Base-by-base conservation (phyloP, 805 yeast genomes). In the Lachancea waltii region DNA sequence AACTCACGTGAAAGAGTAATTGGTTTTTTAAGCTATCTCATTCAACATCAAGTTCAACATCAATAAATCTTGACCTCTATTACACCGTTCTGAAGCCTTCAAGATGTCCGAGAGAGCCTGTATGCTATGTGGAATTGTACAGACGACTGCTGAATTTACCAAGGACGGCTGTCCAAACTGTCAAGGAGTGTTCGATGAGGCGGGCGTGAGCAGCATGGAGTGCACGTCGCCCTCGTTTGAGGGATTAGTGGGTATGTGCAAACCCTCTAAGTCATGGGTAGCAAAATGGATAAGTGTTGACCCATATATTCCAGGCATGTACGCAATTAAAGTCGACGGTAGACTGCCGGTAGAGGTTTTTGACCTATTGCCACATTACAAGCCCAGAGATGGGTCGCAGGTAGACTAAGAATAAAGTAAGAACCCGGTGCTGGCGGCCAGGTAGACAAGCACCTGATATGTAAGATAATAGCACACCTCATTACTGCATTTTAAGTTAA, bases 201-300 rank as follows among this genome's bases (percentile, higher is more conserved):
- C 80, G 43, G 96, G 92, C 53, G 95, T 87, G 36, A 78, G 82
- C 14, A 75, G 85, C 25, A 83, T 84, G 35, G 95, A 87, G 55
- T 86, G 95, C 61, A 92, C 97, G 5, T 86, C 96, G 14, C 97
- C 97, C 27, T 78, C 95, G 0, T 90, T 87, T 58, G 98, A 90
- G 67, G 98, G 98, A 0, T 67, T 85, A 23, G 95, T 90, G 4
- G 96, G 97, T 2, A 70, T 86, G 45, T 86, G 94, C 34, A 87
- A 82, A 43, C 86, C 90, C 35, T 75, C 77, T 36, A 75, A 72
- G 24, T 85, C 96, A 2, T 90, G 98, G 98, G 96, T 86, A 27
- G 96, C 96, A 11, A 77, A 84, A 56, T 90, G 98, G 98, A 68
- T 90, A 40, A 77, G 97, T 60, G 81, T 90, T 22, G 95, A 85